A percentile compares a stretch with the other conserved stretches of the same genome.
Evolutionary conservation across 768 basidiomycete genomes (phyloP).

Genomic region (Boletus subparvulus): DNA sequence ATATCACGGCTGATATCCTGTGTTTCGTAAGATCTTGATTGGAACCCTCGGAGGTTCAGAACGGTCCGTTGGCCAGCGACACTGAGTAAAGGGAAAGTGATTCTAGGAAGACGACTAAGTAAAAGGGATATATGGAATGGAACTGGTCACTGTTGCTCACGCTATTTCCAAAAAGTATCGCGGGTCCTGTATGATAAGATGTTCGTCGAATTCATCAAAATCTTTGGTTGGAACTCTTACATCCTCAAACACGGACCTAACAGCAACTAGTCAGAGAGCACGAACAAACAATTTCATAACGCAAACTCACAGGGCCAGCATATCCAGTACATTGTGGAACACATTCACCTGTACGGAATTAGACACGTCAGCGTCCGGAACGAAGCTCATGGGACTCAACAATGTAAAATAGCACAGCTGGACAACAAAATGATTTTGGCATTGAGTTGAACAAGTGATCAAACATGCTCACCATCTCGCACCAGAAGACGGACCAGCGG

Average conservation of each 20-base stretch:
- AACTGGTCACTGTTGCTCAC: neutral
- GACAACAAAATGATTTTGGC: neutral
- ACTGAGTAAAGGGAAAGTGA: slow-evolving; percentile 11
- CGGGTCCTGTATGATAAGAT: slow-evolving; percentile 4
- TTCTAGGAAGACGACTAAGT: neutral
- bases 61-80: slow-evolving; percentile 19
- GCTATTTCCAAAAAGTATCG: neutral
- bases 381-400: neutral
- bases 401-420: slow-evolving; percentile 4
- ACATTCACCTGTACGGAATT: neutral
- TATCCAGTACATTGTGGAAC: neutral
- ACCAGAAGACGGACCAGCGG: slow-evolving; percentile 3
- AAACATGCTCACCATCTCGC: slow-evolving; percentile 9
- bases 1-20: neutral
- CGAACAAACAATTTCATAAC: neutral
- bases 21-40: neutral
- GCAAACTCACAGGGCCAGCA: slow-evolving; percentile 6
- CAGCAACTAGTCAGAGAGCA: neutral
- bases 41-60: slow-evolving; percentile 14
- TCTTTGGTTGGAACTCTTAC: neutral
- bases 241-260: neutral
- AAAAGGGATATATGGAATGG: neutral
- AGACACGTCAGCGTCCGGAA: neutral
- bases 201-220: neutral
- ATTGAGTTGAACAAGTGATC: neutral